Base-by-base conservation (phyloP, 225 moss, liverwort and hornwort genomes). In the Rhytidiadelphus loreus region DNA sequence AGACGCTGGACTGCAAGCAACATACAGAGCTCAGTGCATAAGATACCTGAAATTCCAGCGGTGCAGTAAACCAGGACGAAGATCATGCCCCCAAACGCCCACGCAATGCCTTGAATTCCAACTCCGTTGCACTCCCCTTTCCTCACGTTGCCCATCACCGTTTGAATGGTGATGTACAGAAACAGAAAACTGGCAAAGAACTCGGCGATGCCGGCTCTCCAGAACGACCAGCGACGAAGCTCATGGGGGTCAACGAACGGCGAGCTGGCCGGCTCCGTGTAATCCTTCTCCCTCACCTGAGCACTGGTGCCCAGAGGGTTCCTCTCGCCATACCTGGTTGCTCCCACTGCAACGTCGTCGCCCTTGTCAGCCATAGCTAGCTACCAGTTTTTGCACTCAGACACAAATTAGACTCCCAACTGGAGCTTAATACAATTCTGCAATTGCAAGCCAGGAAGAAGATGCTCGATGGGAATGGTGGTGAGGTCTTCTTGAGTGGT, bases 51-150 rank as follows among this genome's bases (percentile, higher is more conserved):
- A 21, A 94, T 94, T 62, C 94, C 94, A 18, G 94, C 94, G 35
- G 94, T 94, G 90, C 94, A 94, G 85, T 93, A 94, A 15, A 94
- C 94, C 17, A 94, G 94, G 68, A 56, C 90, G 35, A 94, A 94
- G 46, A 94, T 94, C 94, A 92, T 94, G 84, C 94, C 94, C 55
- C 94, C 94, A 32, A 92, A 92, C 58, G 94, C 94, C 94, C 94
- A 94, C 18, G 94, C 94, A 83, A 94, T 94, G 84, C 92, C 94
- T 82, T 91, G 94, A 55, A 92, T 90, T 37, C 94, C 94, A 4
- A 94, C 94, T 1, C 94, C 94, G 2, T 11, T 9, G 74, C 92
- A 94, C 1, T 26, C 87, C 6, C 59, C 90, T 6, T 56, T 10
- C 39, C 92, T 88, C 9, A 66, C 70, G 55, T 90, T 9, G 56